Base-by-base conservation (phyloP, 202 grass and related monocot genomes). In the Zoysia matrella region DNA sequence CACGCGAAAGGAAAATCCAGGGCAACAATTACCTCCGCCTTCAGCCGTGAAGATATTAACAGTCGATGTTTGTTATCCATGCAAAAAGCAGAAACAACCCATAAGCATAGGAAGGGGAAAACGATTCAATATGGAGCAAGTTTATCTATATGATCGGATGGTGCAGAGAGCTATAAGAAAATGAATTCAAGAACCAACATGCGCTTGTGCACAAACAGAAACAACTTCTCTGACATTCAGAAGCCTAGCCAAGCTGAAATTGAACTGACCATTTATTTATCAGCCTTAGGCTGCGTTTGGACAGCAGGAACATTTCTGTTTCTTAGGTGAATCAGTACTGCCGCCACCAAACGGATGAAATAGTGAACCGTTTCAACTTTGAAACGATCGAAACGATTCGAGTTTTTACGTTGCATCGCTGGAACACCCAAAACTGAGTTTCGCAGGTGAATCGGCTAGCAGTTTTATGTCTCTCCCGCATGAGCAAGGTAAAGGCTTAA, bases 61-160 rank as follows among this genome's bases (percentile, higher is more conserved):
- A 48, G 39, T 60, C 5, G 51, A 40, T 36, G 36, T 68, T 84
- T 11, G 55, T 73, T 55, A 44, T 78, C 72, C 79, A 89, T 70
- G 79, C 30, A 75, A 12, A 73, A 61, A 42, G 72, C 14, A 78
- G 67, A 84, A 69, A 53, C 50, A 85, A 84, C 63, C 70, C 78
- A 75, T 90, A 65, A 94, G 92, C 77, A 82, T 57, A 76, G 11
- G 67, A 64, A 11, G 53, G 55, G 14, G 55, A 82, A 85, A 73
- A 80, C 46, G 18, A 22, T 68, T 57, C 16, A 16, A 44, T 15
- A 74, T 43, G 7, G 78, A 64, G 67, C 65, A 60, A 9, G 41
- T 40, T 15, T 47, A 54, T 52, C 12, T 71, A 42, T 47, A 46
- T 2, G 4, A 50, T 3, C 46, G 0, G 58, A 15, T 46, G 60